phyloP scores from a whole-genome alignment of 2,329 filamentous ascomycete genomes.

The Podosphaera fusca region DNA sequence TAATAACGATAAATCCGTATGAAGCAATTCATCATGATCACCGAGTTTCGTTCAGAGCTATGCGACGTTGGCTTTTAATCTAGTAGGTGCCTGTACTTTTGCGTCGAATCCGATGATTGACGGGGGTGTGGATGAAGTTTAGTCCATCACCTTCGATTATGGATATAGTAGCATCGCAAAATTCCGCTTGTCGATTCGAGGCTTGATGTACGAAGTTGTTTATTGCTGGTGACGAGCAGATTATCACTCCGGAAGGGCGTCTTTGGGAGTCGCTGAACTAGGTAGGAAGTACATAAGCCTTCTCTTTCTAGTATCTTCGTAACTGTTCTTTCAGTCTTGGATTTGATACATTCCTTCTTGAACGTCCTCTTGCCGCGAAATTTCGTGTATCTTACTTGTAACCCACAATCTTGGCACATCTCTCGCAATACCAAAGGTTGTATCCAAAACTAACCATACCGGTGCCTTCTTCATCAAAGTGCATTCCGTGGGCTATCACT shows the following conservation, averaged over 20 bases:
- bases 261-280: not conserved
- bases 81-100: not conserved
- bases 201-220: not conserved
- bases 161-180: not conserved
- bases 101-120: not conserved
- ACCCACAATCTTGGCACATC: constrained; percentile 38
- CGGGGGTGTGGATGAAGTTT: not conserved
- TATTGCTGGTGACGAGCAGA: not conserved
- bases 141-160: not conserved
- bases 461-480: constrained; percentile 25
- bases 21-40: too few species aligned
- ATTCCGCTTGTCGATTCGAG: not conserved
- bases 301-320: not conserved
- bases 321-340: not conserved
- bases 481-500: constrained; percentile 22
- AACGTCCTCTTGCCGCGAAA: not conserved
- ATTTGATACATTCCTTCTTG: not conserved
- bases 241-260: not conserved
- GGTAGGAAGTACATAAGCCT: not conserved
- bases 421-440: constrained; percentile 42
- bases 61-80: too few species aligned
- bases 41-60: too few species aligned
- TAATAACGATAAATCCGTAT: too few species aligned
- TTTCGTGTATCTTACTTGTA: not conserved
- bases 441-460: constrained; percentile 43